These are phyloP conservation scores for Huntiella bhutanensis DNA, from an alignment of 2,329 filamentous ascomycete genomes.

Conservation along the genomic window DNA sequence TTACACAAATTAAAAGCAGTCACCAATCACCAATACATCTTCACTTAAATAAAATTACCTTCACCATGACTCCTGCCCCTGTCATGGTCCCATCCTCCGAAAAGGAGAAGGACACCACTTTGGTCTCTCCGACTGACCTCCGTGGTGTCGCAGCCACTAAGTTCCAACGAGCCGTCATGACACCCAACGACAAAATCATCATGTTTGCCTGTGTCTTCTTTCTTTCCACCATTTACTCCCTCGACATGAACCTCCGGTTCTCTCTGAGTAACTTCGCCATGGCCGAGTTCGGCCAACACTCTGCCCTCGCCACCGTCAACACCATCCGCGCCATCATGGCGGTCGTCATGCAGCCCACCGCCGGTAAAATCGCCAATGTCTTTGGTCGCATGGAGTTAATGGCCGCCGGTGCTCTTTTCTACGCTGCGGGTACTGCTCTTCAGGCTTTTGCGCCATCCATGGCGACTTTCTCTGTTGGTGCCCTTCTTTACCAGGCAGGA, in stretches of 20 bases:
- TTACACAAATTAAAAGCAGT: too few relatives aligned
- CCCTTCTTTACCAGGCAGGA: constrained; percentile 42
- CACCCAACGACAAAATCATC: constrained; percentile 28
- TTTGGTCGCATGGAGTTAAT: constrained; percentile 42
- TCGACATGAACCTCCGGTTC: constrained; percentile 37
- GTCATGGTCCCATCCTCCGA: too few relatives aligned
- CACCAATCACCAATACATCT: neutral
- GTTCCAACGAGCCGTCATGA: constrained; percentile 34
- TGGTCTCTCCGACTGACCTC: constrained; percentile 16
- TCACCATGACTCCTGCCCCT: neutral
- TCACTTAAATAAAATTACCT: neutral
- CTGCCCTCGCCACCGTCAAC: constrained; percentile 36
- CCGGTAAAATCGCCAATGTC: constrained; percentile 41
- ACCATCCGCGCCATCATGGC: constrained; percentile 39
- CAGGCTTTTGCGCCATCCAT: constrained; percentile 32
- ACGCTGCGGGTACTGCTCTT: constrained; percentile 36
- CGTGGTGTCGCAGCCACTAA: constrained; percentile 40
- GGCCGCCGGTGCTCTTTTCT: constrained; percentile 37
- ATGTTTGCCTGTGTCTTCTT: constrained; percentile 44
- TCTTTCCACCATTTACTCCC: constrained; percentile 42
- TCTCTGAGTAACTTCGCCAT: constrained; percentile 37
- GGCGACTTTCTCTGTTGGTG: constrained; percentile 34
- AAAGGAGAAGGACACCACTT: too few relatives aligned
- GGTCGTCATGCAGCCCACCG: constrained; percentile 35
- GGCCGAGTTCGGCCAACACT: constrained; percentile 29